phyloP scores from a whole-genome alignment of 257 asterid genomes.

The Thymus mandschuricus region DNA sequence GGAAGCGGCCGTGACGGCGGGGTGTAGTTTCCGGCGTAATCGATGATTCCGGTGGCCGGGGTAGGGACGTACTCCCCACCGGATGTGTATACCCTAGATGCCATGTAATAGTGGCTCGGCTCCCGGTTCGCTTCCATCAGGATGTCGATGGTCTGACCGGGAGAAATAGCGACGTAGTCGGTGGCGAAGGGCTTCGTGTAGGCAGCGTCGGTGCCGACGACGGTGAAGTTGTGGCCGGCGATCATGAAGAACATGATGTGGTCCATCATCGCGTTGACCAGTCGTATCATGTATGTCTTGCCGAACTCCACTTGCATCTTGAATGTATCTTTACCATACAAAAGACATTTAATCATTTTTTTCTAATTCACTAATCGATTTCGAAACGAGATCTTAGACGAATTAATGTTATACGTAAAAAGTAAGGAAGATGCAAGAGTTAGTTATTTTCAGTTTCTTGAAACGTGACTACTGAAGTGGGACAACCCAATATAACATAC shows the following conservation, averaged over 20 bases:
- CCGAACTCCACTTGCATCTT: not conserved
- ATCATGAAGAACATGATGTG: not conserved
- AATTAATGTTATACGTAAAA: too few species aligned
- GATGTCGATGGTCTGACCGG: not conserved
- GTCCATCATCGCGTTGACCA: not conserved
- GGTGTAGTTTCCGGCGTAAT: too few species aligned
- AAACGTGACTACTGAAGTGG: too few species aligned
- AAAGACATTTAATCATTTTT: too few species aligned
- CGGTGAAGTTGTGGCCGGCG: not conserved
- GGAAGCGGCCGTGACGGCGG: not conserved
- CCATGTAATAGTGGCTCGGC: not conserved
- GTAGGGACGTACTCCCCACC: not conserved
- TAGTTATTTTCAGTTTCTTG: too few species aligned
- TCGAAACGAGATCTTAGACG: not conserved
- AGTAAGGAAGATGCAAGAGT: too few species aligned
- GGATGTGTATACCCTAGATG: not conserved
- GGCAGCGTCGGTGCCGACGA: not conserved
- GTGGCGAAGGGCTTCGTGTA: not conserved
- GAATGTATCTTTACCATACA: not conserved
- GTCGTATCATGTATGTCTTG: not conserved
- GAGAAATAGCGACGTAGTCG: not conserved
- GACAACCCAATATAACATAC: too few species aligned
- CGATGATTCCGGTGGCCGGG: not conserved
- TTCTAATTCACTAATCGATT: too few species aligned
- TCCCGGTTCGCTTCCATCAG: not conserved